These are phyloP conservation scores for Stemphylium beticola DNA, from an alignment of 2,329 filamentous ascomycete species.

Conservation along the genomic window DNA sequence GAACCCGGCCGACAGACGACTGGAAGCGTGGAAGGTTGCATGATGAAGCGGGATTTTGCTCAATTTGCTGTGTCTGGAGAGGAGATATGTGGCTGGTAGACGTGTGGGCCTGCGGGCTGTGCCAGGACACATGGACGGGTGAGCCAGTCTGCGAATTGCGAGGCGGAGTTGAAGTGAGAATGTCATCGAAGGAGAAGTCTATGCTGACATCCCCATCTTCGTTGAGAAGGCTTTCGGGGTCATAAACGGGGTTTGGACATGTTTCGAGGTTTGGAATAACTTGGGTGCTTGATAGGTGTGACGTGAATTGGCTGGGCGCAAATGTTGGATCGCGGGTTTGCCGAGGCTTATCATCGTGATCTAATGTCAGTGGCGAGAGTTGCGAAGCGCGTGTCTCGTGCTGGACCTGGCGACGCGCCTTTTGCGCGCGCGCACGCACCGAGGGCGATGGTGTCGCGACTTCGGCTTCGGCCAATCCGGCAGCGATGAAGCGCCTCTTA, in stretches of 20 bases:
- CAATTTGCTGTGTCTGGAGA: neutral
- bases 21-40: neutral
- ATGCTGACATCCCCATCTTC: conserved; percentile 14
- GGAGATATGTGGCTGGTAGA: neutral
- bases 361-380: neutral
- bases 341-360: neutral
- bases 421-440: conserved; percentile 10
- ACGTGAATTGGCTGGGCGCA: neutral
- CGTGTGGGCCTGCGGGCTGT: conserved; percentile 3
- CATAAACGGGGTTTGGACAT: neutral
- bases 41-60: neutral
- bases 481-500: conserved; percentile 42
- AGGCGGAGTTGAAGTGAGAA: conserved; percentile 20
- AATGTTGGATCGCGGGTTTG: neutral
- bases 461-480: conserved; percentile 22
- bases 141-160: conserved; percentile 17
- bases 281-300: neutral
- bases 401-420: conserved; percentile 11
- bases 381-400: neutral
- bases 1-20: neutral
- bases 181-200: conserved; percentile 26
- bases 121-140: conserved; percentile 8
- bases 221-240: neutral
- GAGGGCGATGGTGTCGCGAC: conserved; percentile 20
- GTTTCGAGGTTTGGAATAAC: neutral